Conservation (phyloP, 2,329 filamentous ascomycete species). For the Aspergillus sp. region DNA sequence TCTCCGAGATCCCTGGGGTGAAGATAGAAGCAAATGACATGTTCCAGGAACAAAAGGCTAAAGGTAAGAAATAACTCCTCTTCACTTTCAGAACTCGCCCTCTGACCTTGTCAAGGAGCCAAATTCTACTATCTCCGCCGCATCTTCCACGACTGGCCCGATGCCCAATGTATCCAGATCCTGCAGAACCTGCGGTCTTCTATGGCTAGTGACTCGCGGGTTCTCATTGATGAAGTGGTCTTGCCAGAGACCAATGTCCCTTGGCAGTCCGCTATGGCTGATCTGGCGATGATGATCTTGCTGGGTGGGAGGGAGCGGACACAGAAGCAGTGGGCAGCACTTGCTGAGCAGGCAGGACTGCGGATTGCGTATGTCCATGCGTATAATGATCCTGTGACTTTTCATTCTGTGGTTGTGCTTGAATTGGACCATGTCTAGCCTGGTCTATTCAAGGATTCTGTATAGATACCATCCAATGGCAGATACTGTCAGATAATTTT, state of each 20-base stretch:
- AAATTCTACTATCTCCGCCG: conserved; percentile 30
- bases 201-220: conserved; percentile 26
- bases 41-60: not conserved
- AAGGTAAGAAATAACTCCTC: not conserved
- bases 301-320: conserved; percentile 5
- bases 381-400: not conserved
- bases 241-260: conserved; percentile 31
- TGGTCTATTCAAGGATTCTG: not conserved
- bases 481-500: not conserved
- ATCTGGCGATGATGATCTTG: conserved; percentile 21
- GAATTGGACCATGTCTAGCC: not conserved
- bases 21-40: conserved; percentile 13
- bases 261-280: conserved; percentile 19
- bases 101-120: conserved; percentile 26
- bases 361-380: not conserved
- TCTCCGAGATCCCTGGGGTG: conserved; percentile 28
- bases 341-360: not conserved
- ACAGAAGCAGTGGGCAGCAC: not conserved
- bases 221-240: conserved; percentile 48
- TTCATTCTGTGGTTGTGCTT: not conserved
- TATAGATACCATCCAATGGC: not conserved
- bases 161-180: conserved; percentile 25
- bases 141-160: conserved; percentile 31
- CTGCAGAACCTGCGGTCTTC: conserved; percentile 29
- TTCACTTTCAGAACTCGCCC: conserved; percentile 3